These are phyloP conservation scores for Linum usitatissimum DNA, from an alignment of 345 rosid species.

Conservation along the genomic window DNA sequence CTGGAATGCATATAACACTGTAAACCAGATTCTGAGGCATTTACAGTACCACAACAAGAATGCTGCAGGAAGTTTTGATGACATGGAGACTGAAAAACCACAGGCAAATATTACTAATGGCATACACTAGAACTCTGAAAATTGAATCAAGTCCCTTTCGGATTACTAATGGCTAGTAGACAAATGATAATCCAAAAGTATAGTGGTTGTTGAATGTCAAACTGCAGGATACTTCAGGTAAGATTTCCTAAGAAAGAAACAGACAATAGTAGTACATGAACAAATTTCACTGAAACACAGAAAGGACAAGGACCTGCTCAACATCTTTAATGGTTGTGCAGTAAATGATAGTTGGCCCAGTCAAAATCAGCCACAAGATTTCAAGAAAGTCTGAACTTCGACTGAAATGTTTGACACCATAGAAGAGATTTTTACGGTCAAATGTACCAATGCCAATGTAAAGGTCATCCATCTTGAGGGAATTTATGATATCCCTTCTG, in stretches of 20 bases:
- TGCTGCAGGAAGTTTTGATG: not conserved
- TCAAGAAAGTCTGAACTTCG: conserved; percentile 21
- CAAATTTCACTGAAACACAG: not conserved
- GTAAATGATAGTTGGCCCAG: conserved; percentile 33
- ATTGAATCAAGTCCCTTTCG: not conserved
- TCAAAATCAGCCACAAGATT: conserved; percentile 31
- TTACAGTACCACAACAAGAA: not conserved
- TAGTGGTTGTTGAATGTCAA: not conserved
- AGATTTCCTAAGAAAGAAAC: not conserved
- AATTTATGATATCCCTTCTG: conserved; percentile 28
- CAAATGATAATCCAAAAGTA: not conserved
- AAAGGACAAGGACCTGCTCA: conserved; percentile 22
- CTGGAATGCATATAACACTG: conserved; percentile 15
- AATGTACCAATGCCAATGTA: conserved; percentile 38
- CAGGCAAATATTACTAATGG: too few relatives aligned
- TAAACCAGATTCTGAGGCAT: not conserved
- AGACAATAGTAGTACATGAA: not conserved
- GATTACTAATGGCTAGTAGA: not conserved
- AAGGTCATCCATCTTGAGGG: conserved; percentile 33
- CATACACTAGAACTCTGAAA: too few relatives aligned
- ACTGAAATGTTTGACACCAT: conserved; percentile 31
- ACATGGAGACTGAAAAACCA: not conserved
- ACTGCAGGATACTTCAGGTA: not conserved
- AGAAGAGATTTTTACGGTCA: conserved; percentile 41
- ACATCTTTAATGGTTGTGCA: conserved; percentile 37